phyloP scores from a whole-genome alignment of 1,284 basidiomycete species.

The Kalmanozyma brasiliensis region DNA sequence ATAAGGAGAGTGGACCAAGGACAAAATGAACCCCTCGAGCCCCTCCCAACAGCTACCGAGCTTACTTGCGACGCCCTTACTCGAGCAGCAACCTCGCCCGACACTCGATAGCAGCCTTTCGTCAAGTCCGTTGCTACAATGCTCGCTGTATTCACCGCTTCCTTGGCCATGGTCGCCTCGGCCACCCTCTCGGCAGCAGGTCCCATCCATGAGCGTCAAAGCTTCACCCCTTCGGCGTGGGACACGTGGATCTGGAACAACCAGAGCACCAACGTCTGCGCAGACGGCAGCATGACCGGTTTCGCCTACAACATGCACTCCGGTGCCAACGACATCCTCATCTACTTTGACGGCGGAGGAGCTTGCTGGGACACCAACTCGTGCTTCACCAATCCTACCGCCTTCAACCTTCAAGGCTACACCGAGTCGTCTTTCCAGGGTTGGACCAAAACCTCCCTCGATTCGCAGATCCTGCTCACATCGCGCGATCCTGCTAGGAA shows the following conservation, averaged over 20 bases:
- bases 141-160: conserved; percentile 3
- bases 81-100: too few species aligned
- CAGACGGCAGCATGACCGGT: conserved; percentile 30
- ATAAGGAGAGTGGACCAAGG: too few species aligned
- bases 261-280: conserved; percentile 18
- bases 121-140: conserved; percentile 13
- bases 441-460: background rate
- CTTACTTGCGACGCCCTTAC: too few species aligned
- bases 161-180: background rate
- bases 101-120: too few species aligned
- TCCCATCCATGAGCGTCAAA: conserved; percentile 1
- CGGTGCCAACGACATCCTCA: conserved; percentile 22
- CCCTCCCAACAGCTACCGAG: too few species aligned
- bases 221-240: conserved; percentile 14
- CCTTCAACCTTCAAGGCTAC: conserved; percentile 25
- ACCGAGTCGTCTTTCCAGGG: conserved; percentile 14
- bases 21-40: too few species aligned
- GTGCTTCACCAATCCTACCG: conserved; percentile 20
- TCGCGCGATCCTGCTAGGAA: conserved; percentile 22
- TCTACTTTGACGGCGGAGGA: conserved; percentile 32
- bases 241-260: conserved; percentile 32
- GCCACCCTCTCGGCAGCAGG: conserved; percentile 6
- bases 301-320: conserved; percentile 27
- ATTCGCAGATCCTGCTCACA: conserved; percentile 17
- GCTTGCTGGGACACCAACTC: conserved; percentile 26